Evolutionary conservation across 2,329 filamentous ascomycete species (phyloP), one percentile per base, ranked within the genome.

Genomic region (Cytospora paraplurivora): DNA sequence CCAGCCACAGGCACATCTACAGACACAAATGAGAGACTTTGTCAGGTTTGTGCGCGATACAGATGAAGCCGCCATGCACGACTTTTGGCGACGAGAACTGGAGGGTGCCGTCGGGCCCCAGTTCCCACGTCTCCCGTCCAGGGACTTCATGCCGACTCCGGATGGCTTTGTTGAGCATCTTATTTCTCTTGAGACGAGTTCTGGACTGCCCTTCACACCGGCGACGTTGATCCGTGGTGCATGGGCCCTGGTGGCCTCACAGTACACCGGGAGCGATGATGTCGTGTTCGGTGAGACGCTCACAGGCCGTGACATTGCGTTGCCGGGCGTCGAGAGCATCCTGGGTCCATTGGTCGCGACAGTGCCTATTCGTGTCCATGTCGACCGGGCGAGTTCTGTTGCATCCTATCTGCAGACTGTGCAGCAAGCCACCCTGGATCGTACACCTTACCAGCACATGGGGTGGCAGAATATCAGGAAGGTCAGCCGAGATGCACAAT

Each of bases 211-310:
- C 6, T 64, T 66, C 56, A 66, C 62, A 3, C 19, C 53, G 6
- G 64, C 64, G n/a, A 66, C 64, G 6, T 47, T 66, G 32, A 64
- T 66, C 38, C 60, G 84, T n/a, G 82, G 81, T 32, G 85, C 83
- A 0, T 88, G 85, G 84, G 83, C 83, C 0, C 71, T 86, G 2
- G 76, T 86, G 0, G 79, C 82, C 0, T 81, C 82, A 0, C 75
- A 79, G 41, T 86, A 87, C 70, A 80, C 79, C 49, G 80, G 79
- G 12, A 79, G 77, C 34, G 71, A 76, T 21, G 85, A 87, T 63
- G 76, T 87, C 7, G 76, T 86, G 15, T 86, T 87, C 64, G 85
- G 84, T 12, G 82, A 85, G 74, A 87, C 84, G 0, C 74, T 88
- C 4, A 85, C 84, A 0, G 85, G 85, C 2, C 81, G 85, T 32